Base-by-base conservation (phyloP, 805 yeast species). In the Blastobotrys terrestris region DNA sequence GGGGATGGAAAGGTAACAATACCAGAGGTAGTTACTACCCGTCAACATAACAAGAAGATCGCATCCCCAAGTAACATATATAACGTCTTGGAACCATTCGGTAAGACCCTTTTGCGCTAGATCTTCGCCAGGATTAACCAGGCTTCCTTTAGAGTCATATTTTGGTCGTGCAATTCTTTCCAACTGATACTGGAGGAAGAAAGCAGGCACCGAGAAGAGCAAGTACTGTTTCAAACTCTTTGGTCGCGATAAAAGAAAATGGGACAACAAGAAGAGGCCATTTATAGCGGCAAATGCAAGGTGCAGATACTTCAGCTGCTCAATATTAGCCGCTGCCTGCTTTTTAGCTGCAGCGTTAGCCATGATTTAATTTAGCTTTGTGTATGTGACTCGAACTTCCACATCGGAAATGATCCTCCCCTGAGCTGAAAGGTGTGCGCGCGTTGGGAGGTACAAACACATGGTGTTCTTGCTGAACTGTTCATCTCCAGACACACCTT, bases 41-140 rank as follows among this genome's bases (percentile, higher is more conserved):
- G 78, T 60, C 0, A 79, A 19, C 3, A 79, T 59, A 72, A 81
- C 77, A 49, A 83, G 67, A 0, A 83, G 51, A 57, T 81, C 81
- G 57, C 80, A 71, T 18, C 77, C 59, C 76, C 84, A 75, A 2
- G 90, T 84, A 46, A 85, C 65, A 62, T 85, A 85, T 54, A 86
- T 70, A 11, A 84, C 65, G 62, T 86, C 94, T 63, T 83, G 83
- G 73, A 85, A 69, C 70, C 83, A 85, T 66, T 86, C 92, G 40
- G 83, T 83, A 42, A 86, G 71, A 0, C 94, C 94, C 2, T 67
- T 63, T 55, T 79, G 86, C 52, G 67, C 67, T 54, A 85, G 73
- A 60, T 86, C 87, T 31, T 76, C 78, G 1, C 91, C 92, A 1
- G 85, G 65, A 11, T 66, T 68, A 2, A 77, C 63, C 47, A 85